Percentiles rank a stretch among this genome's conserved stretches.
Evolutionary conservation across 2,329 filamentous ascomycete species (phyloP).

Genomic region (Colletotrichum trifolii): DNA sequence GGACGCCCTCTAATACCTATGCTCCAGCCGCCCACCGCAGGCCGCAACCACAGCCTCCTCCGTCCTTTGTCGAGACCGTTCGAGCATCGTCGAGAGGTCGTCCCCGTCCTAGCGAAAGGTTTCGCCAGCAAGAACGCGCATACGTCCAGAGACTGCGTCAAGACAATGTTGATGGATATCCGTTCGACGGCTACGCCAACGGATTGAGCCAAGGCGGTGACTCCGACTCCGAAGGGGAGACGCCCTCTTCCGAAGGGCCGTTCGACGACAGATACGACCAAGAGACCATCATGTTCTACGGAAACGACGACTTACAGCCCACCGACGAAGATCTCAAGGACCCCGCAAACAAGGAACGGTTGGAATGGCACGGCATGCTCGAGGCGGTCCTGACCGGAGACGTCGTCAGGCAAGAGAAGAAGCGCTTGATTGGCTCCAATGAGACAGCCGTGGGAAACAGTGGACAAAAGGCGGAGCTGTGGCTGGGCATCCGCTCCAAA

Average conservation of each 20-base stretch:
- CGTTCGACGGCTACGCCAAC: conserved; percentile 71
- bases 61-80: conserved; percentile 56
- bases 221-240: conserved; percentile 91
- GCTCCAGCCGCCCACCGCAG: conserved; percentile 73
- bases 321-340: conserved; percentile 91
- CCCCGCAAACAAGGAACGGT: conserved; percentile 84
- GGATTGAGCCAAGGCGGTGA: conserved; percentile 63
- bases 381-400: conserved; percentile 95
- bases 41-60: conserved; percentile 50
- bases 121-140: conserved; percentile 87
- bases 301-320: conserved; percentile 88
- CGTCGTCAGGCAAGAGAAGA: conserved; percentile 98
- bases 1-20: conserved; percentile 84
- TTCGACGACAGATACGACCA: conserved; percentile 91
- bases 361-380: conserved; percentile 99
- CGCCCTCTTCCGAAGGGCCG: conserved; percentile 83
- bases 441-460: conserved; percentile 68
- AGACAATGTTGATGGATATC: conserved; percentile 63
- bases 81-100: conserved; percentile 66
- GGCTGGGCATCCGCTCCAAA: conserved; percentile 87
- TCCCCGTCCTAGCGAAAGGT: conserved; percentile 60
- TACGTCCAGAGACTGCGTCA: conserved; percentile 93
- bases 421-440: conserved; percentile 84
- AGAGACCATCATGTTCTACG: conserved; percentile 92
- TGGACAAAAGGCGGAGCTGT: conserved; percentile 83